A percentile compares a stretch with the other conserved stretches of the same genome.
phyloP scores from a whole-genome alignment of 495 filamentous ascomycete species.

The Staphylotrichum longicolle region DNA sequence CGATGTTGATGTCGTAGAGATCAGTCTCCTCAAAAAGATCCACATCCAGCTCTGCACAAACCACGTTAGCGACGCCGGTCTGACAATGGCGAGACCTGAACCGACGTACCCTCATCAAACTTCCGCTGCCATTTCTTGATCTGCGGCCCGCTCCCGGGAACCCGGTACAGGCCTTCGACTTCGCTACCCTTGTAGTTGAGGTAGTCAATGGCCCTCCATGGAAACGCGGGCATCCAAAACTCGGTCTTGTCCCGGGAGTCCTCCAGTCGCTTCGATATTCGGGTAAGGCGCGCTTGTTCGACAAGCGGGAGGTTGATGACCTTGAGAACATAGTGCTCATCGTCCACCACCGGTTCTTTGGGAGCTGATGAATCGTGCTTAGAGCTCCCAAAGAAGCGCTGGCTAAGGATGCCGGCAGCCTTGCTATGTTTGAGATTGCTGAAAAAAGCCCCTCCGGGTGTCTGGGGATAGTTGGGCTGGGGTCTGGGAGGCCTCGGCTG shows the following conservation, averaged over 20 bases:
- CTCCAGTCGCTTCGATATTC: slow-evolving; percentile 81
- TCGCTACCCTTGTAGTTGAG: slow-evolving; percentile 88
- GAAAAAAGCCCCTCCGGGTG: slow-evolving; percentile 63
- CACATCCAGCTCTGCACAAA: slow-evolving; percentile 66
- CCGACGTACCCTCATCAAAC: slow-evolving; percentile 71
- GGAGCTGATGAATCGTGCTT: slow-evolving; percentile 70
- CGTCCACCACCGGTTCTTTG: slow-evolving; percentile 60
- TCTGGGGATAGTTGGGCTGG: slow-evolving; percentile 59
- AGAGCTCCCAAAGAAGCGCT: slow-evolving; percentile 70
- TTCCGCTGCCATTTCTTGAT: slow-evolving; percentile 84
- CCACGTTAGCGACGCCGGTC: slow-evolving; percentile 30
- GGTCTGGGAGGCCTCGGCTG: slow-evolving; percentile 32
- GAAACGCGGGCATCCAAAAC: slow-evolving; percentile 94
- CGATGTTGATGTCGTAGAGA: slow-evolving; percentile 89
- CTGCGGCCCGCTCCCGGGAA: slow-evolving; percentile 78
- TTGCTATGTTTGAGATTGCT: slow-evolving; percentile 71
- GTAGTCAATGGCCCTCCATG: slow-evolving; percentile 90
- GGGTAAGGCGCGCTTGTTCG: slow-evolving; percentile 78
- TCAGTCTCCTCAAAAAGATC: slow-evolving; percentile 79
- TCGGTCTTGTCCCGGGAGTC: slow-evolving; percentile 88
- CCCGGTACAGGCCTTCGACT: slow-evolving; percentile 83
- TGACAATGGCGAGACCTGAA: not conserved
- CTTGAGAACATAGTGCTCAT: slow-evolving; percentile 71
- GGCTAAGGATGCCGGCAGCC: slow-evolving; percentile 74
- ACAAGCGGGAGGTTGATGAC: slow-evolving; percentile 78